Evolutionary conservation across 2,329 filamentous ascomycete species (phyloP), one percentile per base, ranked within the genome.

Genomic region (Trichoderma gracile): DNA sequence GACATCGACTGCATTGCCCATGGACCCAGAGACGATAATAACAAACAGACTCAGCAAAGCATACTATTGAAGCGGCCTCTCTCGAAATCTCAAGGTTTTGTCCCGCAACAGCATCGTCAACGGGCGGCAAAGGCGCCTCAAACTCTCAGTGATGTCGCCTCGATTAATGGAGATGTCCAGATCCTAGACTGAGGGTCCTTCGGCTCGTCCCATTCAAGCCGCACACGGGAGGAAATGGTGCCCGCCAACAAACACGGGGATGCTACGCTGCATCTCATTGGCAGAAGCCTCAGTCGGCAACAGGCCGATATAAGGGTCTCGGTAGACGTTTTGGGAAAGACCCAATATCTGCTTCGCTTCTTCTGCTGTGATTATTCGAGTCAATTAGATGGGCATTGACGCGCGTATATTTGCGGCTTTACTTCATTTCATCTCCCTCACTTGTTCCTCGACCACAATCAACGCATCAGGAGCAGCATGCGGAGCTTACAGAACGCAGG

Each of bases 161-260:
- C 30, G 17, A 40, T 27, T 5, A 1, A 52, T 55, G 49, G 49
- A 47, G 45, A 47, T 38, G 14, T 3, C 4, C 33, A 43, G 25
- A 52, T 21, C 10, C 12, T 19, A 25, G 43, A 14, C 40, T 38
- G n/a, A 38, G 55, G 55, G 12, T 43, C 46, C 33, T 30, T 54
- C 59, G 59, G 59, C 59, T 62, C 49, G 59, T 54, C 59, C 59
- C 59, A 62, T 54, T 10, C n/a, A 14, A n/a, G 49, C 45, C 30
- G 30, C 25, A 12, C 5, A 42, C 55, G 27, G 59, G n/a, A 53
- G 49, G 19, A 17, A 27, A 21, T 14, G 27, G 45, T 45, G 33
- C 17, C 59, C 47, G 40, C n/a, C 5, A 45, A 62, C 5, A 45
- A 62, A 46, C 59, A 62, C 59, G 59, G 59, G 59, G 59, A 54